Evolutionary conservation across 371 early-diverging fungal species (phyloP), one percentile per base, ranked within the genome.

Genomic region (Syncephalastrum sp.): DNA sequence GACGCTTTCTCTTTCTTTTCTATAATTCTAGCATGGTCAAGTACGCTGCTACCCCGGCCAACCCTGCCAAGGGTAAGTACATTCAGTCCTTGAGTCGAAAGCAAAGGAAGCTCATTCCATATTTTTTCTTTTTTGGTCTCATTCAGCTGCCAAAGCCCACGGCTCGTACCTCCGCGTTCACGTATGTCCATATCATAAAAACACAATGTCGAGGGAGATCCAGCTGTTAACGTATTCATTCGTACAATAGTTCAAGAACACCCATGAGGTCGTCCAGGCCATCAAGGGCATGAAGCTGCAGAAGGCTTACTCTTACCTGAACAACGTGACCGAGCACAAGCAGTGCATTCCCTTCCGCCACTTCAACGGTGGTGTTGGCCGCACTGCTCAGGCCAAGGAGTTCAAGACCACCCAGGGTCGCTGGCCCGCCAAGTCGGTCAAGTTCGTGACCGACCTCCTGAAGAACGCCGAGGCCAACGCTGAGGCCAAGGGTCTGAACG

Each of bases 371-470:
- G 99, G 99, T 83, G 91, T 95, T 65, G 99, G 99, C 68, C 96
- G 99, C 66, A 91, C 93, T 64, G 91, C 96, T 51, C 99, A 99
- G 86, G 99, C 95, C 69, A 97, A 96, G 86, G 91, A 87, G 59
- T 95, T 91, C 83, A 89, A 89, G 64, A 86, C 89, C 59, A 88
- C 97, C 65, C 92, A 92, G 82, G 99, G 92, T 72, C 95, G 99
- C 82, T 99, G 99, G 99, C 99, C 99, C 82, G 91, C 82, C 73
- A 99, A 99, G 93, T 88, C 89, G 68, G 91, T 86, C 82, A 89
- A 94, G 87, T 95, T 93, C 72, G 77, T 99, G 51, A 79, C 90
- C 63, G 92, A 90, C 61, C 86, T 99, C 56, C 86, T 99, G 72
- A 91, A 96, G 89, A 99, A 99, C 85, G 93, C 97, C 67, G 91